phyloP scores from a whole-genome alignment of 805 yeast genomes.

The Kregervanrija delftensis region DNA sequence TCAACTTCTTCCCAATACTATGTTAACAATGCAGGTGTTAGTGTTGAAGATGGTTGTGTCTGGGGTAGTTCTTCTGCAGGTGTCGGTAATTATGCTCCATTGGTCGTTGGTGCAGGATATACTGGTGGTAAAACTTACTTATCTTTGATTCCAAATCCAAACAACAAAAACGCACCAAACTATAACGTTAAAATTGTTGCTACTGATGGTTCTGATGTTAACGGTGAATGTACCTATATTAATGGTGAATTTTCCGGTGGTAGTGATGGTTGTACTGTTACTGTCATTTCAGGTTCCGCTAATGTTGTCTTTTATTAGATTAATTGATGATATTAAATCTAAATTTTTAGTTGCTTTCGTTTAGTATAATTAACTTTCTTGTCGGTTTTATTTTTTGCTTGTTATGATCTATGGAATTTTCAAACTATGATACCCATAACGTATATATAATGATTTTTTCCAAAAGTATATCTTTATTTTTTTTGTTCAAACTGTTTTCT shows the following conservation, averaged over 20 bases:
- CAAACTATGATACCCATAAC: no score
- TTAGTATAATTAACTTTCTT: no score
- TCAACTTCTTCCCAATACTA: conserved; percentile 93
- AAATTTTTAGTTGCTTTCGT: no score
- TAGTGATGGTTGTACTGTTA: conserved; percentile 87
- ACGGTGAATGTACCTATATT: conserved; percentile 37
- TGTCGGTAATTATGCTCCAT: conserved; percentile 98
- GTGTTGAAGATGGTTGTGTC: conserved; percentile 83
- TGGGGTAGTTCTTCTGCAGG: conserved; percentile 83
- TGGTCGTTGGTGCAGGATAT: conserved; percentile 89
- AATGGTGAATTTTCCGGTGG: conserved; percentile 55
- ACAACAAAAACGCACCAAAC: conserved; percentile 60
- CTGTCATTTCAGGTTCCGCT: conserved; percentile 79
- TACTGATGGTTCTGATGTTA: conserved; percentile 28
- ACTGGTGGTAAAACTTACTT: conserved; percentile 68
- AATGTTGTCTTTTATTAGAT: conserved; percentile 63
- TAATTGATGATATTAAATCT: no score
- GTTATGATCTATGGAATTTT: no score
- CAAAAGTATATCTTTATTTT: no score
- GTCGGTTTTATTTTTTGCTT: no score
- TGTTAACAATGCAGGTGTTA: conserved; percentile 94
- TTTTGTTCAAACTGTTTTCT: no score
- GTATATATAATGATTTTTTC: no score
- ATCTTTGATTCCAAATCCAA: conserved; percentile 93
- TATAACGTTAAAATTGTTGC: conserved; percentile 41